Evolutionary conservation across 768 basidiomycete species (phyloP), one percentile per base, ranked within the genome.

Genomic region (Symmetrospora coprosmae): DNA sequence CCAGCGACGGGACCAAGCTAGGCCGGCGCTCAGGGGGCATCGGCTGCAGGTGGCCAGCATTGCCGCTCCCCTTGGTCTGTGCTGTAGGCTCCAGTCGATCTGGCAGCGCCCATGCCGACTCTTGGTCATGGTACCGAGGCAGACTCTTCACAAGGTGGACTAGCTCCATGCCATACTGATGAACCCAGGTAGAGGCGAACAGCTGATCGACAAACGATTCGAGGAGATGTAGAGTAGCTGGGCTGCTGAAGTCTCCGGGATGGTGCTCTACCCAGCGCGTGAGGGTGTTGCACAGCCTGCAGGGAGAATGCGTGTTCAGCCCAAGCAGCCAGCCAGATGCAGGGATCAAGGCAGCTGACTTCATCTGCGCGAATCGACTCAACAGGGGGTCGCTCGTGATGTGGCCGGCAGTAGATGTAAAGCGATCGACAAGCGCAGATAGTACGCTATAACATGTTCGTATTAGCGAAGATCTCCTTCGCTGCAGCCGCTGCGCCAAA

Each of bases 121-220:
- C 67, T 4, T 60, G 61, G 16, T 69, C 68, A 19, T 6, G 0
- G 21, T 50, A 28, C 2, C 30, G 11, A 4, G 49, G 19, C 11
- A 64, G 39, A 0, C 37, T 19, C 13, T 58, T 16, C 9, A 68
- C 55, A n/a, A 65, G 61, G 2, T 63, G 64, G 2, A 64, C 47
- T 25, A 70, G 62, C 27, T 68, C 66, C 50, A 67, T 52, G 2
- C 68, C 66, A 55, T 67, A 67, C 49, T 69, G 69, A 2, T 56
- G 62, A 31, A 68, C 59, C 66, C 66, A 67, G n/a, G 64, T 62
- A 23, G 51, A 50, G 1, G 63, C 58, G 16, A 67, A 40, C 2
- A 70, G 50, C 14, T n/a, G 23, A 3, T 65, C 60, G 19, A 69
- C 45, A 45, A 70, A 67, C 0, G 50, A 43, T 8, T 58, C 50